Evolutionary conservation across 2,329 filamentous ascomycete species (phyloP), one percentile per base, ranked within the genome.

Genomic region (Malbranchea zuffiana): DNA sequence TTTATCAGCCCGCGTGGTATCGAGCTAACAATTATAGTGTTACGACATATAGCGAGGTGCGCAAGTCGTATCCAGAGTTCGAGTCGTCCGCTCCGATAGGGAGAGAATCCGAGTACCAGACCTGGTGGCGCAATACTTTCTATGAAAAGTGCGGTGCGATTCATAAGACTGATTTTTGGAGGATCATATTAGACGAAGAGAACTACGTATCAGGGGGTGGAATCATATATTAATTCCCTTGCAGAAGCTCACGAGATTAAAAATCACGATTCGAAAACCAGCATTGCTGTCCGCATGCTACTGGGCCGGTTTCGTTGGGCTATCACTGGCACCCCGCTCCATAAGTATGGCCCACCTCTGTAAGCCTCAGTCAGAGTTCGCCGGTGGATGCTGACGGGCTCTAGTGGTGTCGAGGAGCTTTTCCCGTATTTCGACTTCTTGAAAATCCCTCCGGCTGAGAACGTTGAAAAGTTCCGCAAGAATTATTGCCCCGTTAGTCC

Each of bases 101-200:
- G 1, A 42, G 40, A 2, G 45, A 50, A 5, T 36, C 42, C 1
- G 45, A 50, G 10, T 45, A 53, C 3, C 27, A 42, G 4, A 37
- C 45, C 17, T 55, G 49, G 50, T 59, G 48, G 45, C 20, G 44
- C 15, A 25, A 48, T 1, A 33, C 40, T 5, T 58, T 49, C 32
- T 23, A 45, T 4, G 17, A 50, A 4, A 41, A 51, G 6, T 40
- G 46, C 18, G 60, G 60, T 2, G 47, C 50, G 3, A 41, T 64
- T 3, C 60, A 63, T 43, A 37, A 39, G 16, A 47, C 61, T 19
- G 52, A 54, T 4, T 64, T 56, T 37, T 51, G 50, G 16, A 49
- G 60, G 2, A 59, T 63, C n/a, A 51, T 63, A n/a, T 47, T 64
- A 5, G 60, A 64, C 23, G 61, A 60, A 55, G 20, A 32, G 20